These are phyloP conservation scores for Xylogone sp. DNA, from an alignment of 2,329 filamentous ascomycete species.

Conservation along the genomic window DNA sequence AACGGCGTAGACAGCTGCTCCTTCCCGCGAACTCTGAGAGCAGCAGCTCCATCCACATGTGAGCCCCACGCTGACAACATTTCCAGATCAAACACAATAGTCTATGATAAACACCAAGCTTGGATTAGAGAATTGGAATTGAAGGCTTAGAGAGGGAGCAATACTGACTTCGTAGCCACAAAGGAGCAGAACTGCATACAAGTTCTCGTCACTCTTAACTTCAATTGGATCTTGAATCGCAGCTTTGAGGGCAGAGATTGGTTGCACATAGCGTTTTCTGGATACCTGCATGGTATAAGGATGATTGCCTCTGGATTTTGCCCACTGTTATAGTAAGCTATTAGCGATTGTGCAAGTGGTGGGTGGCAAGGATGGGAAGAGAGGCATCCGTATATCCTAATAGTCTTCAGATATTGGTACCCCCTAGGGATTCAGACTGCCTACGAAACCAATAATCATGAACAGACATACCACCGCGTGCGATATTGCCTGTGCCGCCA, in stretches of 20 bases:
- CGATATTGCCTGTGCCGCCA: constrained; percentile 11
- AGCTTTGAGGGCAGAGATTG: constrained; percentile 5
- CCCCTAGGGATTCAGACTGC: too few species aligned
- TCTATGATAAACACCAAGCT: constrained; percentile 4
- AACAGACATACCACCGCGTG: constrained; percentile 1
- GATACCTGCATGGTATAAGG: background rate
- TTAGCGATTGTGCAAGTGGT: too few species aligned
- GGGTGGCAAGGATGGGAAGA: too few species aligned
- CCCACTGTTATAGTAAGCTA: background rate
- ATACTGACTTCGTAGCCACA: constrained; percentile 13
- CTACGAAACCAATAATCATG: too few species aligned
- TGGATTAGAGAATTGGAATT: background rate
- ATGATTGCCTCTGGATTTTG: constrained; percentile 2
- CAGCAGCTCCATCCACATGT: constrained; percentile 11
- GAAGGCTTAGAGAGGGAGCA: background rate
- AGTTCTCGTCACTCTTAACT: constrained; percentile 9
- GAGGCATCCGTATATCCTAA: too few species aligned
- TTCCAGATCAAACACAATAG: constrained; percentile 10
- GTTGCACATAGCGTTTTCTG: constrained; percentile 8
- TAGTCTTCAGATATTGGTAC: too few species aligned
- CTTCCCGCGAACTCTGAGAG: constrained; percentile 9
- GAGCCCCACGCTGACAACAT: constrained; percentile 9
- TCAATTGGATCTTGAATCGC: constrained; percentile 11
- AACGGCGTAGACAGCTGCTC: constrained; percentile 6
- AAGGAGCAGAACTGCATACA: constrained; percentile 15